These are phyloP conservation scores for Candida dajiaensis DNA, from an alignment of 805 yeast genomes.

Conservation along the genomic window DNA sequence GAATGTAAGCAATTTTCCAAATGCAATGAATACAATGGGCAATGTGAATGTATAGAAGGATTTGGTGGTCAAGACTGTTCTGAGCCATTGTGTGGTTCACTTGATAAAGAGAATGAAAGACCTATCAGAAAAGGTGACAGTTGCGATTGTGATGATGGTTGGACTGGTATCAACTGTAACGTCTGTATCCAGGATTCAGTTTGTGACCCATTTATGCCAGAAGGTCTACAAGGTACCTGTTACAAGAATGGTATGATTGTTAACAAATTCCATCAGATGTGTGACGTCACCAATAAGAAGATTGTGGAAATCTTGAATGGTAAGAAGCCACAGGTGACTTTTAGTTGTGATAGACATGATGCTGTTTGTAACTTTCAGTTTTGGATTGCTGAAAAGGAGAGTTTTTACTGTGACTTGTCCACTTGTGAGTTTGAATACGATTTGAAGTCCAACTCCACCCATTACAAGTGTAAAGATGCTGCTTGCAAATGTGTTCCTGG, in stretches of 20 bases:
- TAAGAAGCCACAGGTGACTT: constrained; percentile 84
- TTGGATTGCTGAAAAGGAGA: constrained; percentile 89
- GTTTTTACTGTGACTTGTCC: constrained; percentile 81
- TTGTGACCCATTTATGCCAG: constrained; percentile 87
- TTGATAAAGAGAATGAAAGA: constrained; percentile 56
- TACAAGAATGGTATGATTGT: constrained; percentile 81
- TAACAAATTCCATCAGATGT: constrained; percentile 78
- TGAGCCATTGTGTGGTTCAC: constrained; percentile 79
- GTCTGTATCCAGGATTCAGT: constrained; percentile 67
- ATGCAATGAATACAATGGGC: constrained; percentile 86
- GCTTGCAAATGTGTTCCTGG: constrained; percentile 90
- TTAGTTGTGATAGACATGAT: constrained; percentile 70
- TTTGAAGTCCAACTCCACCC: constrained; percentile 55
- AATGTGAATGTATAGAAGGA: constrained; percentile 88
- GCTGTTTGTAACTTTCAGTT: constrained; percentile 82
- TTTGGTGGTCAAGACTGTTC: constrained; percentile 93
- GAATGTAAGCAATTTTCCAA: constrained; percentile 83
- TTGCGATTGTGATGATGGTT: constrained; percentile 79
- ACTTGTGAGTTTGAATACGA: constrained; percentile 70
- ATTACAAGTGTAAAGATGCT: constrained; percentile 70
- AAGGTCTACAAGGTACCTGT: constrained; percentile 80
- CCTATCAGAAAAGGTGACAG: constrained; percentile 47
- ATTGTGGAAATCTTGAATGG: constrained; percentile 78
- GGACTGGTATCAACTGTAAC: constrained; percentile 94
- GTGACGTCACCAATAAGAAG: constrained; percentile 89